Base-by-base conservation (phyloP, 148 eudicot species). In the Nepenthes mirabilis region DNA sequence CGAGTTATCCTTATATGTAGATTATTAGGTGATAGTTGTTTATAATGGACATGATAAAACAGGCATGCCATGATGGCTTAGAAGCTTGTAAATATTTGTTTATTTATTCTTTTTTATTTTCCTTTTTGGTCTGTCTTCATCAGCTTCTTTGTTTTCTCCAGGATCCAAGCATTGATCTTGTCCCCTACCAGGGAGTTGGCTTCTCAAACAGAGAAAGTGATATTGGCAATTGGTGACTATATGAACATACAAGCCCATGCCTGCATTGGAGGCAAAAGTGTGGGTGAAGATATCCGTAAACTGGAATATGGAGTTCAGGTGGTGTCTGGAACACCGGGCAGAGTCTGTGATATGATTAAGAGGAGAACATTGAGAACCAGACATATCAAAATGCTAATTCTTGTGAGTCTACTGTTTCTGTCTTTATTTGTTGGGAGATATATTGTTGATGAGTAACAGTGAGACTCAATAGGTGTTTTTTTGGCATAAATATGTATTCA, bases 301-400 rank as follows among this genome's bases (percentile, higher is more conserved):
- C 65, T 91, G 47, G 96, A 91, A 71, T 43, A 75, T 63, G 97
- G 97, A 63, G 97, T 91, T 72, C 97, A 91, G 34, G 93, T 91
- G 51, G 95, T 91, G 66, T 91, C 97, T 49, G 97, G 97, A 59
- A 91, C 97, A 52, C 97, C 97, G 11, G 97, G 97, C 37, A 77
- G 97, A 70, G 97, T 91, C 34, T 87, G 95, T 71, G 97, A 91
- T 68, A 91, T 91, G 97, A 88, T 91, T 65, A 91, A 91, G 77
- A 77, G 97, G 75, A 83, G 93, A 72, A 85, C 97, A 32, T 70
- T 91, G 50, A 68, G 86, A 67, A 87, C 97, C 55, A 83, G 95
- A 67, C 69, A 84, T 59, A 83, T 91, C 65, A 91, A 87, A 65
- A 65, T 91, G 52, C 73, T 91, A 34, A 68, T 91, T 75, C 85